A percentile compares a stretch with the other conserved stretches of the same genome.
These are phyloP conservation scores for Paraglomus occultum DNA, from an alignment of 192 early-diverging fungal species.

Conservation along the genomic window DNA sequence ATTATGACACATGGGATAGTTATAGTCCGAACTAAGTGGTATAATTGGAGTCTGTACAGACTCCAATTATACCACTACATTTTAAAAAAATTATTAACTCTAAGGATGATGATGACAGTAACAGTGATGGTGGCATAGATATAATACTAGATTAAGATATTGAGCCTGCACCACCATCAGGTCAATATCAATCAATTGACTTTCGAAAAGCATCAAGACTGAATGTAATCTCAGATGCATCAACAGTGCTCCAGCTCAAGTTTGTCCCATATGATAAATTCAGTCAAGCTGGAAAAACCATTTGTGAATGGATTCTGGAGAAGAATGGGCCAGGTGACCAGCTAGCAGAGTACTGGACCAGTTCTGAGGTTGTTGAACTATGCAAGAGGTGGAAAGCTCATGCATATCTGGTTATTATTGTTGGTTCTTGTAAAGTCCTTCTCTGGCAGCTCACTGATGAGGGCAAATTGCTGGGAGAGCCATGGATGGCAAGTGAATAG, in stretches of 20 bases:
- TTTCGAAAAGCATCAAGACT: slow-evolving; percentile 28
- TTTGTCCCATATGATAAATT: slow-evolving; percentile 27
- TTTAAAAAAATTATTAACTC: too few relatives aligned
- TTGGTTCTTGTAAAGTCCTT: slow-evolving; percentile 37
- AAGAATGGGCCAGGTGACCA: slow-evolving; percentile 26
- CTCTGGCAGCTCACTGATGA: slow-evolving; percentile 32
- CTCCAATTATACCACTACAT: too few relatives aligned
- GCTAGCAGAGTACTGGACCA: slow-evolving; percentile 25
- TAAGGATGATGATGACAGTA: too few relatives aligned
- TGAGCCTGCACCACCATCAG: slow-evolving; percentile 30
- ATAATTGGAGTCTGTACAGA: too few relatives aligned
- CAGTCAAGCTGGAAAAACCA: slow-evolving; percentile 31
- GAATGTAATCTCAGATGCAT: slow-evolving; percentile 8
- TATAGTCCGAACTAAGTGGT: too few relatives aligned
- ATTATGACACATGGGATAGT: too few relatives aligned
- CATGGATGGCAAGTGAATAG: slow-evolving; percentile 22
- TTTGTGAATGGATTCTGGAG: slow-evolving; percentile 29
- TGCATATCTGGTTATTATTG: slow-evolving; percentile 35
- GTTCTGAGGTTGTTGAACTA: slow-evolving; percentile 23
- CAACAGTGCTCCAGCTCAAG: slow-evolving; percentile 27
- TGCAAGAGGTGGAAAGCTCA: slow-evolving; percentile 22
- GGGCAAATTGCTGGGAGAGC: slow-evolving; percentile 15
- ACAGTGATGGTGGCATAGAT: too few relatives aligned
- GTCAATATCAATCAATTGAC: slow-evolving; percentile 19
- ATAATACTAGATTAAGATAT: too few relatives aligned